phyloP scores from a whole-genome alignment of 257 asterid genomes.

The Solanum sejunctum region DNA sequence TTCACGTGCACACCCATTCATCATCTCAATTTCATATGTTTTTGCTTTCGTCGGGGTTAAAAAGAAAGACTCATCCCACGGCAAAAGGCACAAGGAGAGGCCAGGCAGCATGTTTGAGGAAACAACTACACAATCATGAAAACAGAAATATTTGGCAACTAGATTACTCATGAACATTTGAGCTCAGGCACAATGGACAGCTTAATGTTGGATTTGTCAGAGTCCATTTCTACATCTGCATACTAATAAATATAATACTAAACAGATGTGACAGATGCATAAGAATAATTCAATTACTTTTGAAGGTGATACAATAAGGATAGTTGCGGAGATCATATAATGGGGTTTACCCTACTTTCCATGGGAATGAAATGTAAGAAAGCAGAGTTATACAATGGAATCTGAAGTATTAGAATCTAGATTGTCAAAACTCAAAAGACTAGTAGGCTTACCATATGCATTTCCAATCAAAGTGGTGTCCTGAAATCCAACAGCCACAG shows the following conservation, averaged over 20 bases:
- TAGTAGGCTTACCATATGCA: slow-evolving; percentile 45
- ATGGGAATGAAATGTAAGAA: neutral
- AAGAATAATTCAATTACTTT: neutral
- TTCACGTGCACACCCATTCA: neutral
- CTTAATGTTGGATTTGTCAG: neutral
- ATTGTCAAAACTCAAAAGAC: neutral
- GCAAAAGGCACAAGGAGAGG: neutral
- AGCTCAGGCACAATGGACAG: neutral
- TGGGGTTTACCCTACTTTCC: neutral
- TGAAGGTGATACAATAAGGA: neutral
- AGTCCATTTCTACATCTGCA: neutral
- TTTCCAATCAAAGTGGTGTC: slow-evolving; percentile 48
- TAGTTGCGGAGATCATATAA: neutral
- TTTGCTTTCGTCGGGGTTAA: neutral
- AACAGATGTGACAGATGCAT: neutral
- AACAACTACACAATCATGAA: neutral
- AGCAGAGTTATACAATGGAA: neutral
- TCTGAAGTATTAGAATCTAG: neutral
- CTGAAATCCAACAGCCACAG: slow-evolving; percentile 43
- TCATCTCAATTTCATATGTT: neutral
- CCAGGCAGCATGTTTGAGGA: neutral
- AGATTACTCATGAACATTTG: neutral
- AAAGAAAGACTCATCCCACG: neutral
- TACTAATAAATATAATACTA: neutral
- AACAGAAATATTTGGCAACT: neutral